Conservation (phyloP, 345 rosid species). For the Citrus sp. region DNA sequence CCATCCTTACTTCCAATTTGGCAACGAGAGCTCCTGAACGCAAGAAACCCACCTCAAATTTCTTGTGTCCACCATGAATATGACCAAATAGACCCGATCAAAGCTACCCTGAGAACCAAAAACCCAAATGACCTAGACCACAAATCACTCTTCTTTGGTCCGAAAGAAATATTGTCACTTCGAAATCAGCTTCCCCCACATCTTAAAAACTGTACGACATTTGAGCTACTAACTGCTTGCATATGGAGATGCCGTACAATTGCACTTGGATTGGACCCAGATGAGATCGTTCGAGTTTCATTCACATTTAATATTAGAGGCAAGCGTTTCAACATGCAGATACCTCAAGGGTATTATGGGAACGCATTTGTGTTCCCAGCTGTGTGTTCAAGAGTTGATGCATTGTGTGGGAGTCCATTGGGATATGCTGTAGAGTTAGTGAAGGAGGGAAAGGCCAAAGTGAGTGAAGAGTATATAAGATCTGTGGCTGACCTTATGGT, state of each 20-base stretch:
- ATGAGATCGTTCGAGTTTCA: slow-evolving; percentile 13
- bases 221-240: slow-evolving; percentile 19
- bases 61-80: slow-evolving; percentile 8
- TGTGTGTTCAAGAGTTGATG: neutral
- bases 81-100: neutral
- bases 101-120: neutral
- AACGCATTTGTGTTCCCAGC: slow-evolving; percentile 16
- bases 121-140: neutral
- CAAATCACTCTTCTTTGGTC: slow-evolving; percentile 16
- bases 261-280: slow-evolving; percentile 15
- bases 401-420: neutral
- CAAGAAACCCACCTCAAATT: slow-evolving; percentile 1
- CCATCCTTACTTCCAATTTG: slow-evolving; percentile 10
- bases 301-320: slow-evolving; percentile 4
- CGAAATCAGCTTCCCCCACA: neutral
- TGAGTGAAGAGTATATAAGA: slow-evolving; percentile 14
- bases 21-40: slow-evolving; percentile 7
- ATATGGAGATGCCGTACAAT: slow-evolving; percentile 25
- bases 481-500: slow-evolving; percentile 12
- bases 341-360: slow-evolving; percentile 28
- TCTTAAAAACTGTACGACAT: slow-evolving; percentile 7
- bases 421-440: slow-evolving; percentile 17
- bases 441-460: slow-evolving; percentile 8
- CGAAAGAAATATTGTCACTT: neutral
- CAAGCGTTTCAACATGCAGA: neutral